Evolutionary conservation across 177 flowering plant genomes (phyloP).

Genomic region (Vitis hybrid): DNA sequence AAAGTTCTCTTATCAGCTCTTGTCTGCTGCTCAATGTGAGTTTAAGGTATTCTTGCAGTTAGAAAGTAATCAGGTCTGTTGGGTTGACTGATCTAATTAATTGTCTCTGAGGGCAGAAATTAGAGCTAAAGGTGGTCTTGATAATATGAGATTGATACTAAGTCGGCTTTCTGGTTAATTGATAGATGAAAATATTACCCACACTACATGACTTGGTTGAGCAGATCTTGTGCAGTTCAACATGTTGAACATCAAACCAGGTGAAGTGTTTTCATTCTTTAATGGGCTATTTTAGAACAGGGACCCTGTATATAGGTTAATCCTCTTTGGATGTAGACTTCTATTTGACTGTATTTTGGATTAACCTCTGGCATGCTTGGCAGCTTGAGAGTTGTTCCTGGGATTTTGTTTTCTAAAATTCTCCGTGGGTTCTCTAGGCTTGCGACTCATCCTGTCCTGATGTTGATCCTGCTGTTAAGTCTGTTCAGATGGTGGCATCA

Average conservation of each 20-base stretch:
- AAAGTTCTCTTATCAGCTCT: background rate
- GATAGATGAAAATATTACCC: constrained; percentile 67
- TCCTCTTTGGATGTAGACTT: constrained; percentile 10
- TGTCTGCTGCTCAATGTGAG: background rate
- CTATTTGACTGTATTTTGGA: constrained; percentile 22
- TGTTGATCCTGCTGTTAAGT: constrained; percentile 30
- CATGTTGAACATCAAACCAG: constrained; percentile 51
- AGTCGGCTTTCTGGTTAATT: constrained; percentile 68
- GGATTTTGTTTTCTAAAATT: constrained; percentile 28
- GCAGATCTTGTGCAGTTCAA: constrained; percentile 59
- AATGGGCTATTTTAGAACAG: constrained; percentile 18
- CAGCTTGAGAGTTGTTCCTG: constrained; percentile 46
- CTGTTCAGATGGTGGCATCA: constrained; percentile 12
- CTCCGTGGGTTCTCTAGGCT: constrained; percentile 36
- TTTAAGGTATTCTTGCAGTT: background rate
- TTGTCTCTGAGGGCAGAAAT: background rate
- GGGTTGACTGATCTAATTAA: background rate
- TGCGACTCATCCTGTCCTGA: constrained; percentile 29
- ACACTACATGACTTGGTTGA: constrained; percentile 76
- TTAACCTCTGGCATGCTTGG: constrained; percentile 33
- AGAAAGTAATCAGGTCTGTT: background rate
- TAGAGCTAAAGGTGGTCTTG: constrained; percentile 34
- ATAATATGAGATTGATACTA: constrained; percentile 37
- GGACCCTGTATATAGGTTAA: constrained; percentile 14
- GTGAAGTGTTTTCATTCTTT: constrained; percentile 40